Conservation (phyloP, 179 eudicot species). For the Patellifolia procumbens region DNA sequence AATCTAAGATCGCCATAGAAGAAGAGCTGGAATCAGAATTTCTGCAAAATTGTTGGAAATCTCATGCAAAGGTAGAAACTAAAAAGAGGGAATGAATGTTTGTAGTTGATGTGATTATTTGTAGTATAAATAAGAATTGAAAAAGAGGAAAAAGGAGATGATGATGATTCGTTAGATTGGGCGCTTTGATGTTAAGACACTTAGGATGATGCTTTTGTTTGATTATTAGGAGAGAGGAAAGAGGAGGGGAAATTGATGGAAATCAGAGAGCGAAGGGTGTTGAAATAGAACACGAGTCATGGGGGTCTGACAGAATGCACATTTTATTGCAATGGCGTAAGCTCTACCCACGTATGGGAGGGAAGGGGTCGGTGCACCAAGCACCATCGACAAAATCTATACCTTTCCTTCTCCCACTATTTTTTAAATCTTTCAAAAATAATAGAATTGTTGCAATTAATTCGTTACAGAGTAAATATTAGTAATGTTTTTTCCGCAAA, state of each 20-base stretch:
- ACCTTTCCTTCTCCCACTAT: neutral
- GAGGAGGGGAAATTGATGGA: neutral
- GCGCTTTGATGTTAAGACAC: neutral
- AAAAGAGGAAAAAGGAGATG: neutral
- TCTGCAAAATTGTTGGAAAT: neutral
- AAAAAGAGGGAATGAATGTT: neutral
- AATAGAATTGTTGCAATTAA: too few relatives aligned
- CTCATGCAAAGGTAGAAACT: slow-evolving; percentile 20
- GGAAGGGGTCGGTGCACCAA: neutral
- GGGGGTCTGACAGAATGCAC: neutral
- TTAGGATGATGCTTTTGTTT: neutral
- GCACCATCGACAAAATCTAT: neutral
- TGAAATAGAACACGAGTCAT: neutral
- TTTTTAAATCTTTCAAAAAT: too few relatives aligned
- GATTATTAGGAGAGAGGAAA: neutral
- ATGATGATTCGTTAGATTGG: neutral
- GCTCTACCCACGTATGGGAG: slow-evolving; percentile 2
- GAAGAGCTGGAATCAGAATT: neutral
- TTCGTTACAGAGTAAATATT: too few relatives aligned
- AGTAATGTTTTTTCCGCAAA: too few relatives aligned
- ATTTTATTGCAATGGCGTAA: neutral
- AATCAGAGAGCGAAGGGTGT: neutral
- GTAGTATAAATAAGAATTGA: neutral
- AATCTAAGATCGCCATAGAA: slow-evolving; percentile 47
- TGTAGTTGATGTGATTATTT: neutral